Percentiles rank a stretch among this genome's conserved stretches.
These are phyloP conservation scores for Papiliotrema fonsecae DNA, from an alignment of 1,284 basidiomycete species.

Conservation along the genomic window DNA sequence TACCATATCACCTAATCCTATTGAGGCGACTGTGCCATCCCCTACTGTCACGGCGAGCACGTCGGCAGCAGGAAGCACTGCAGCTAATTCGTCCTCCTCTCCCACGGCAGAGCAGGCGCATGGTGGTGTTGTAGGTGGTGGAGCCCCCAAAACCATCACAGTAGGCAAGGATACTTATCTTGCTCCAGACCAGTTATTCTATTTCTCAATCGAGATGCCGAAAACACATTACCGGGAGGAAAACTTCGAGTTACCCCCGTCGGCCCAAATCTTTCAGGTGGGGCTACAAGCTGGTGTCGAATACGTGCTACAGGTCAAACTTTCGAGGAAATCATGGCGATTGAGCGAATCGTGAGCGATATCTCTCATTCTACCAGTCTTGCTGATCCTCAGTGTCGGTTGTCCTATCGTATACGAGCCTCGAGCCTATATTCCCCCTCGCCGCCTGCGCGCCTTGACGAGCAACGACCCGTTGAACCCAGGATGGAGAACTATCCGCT, in stretches of 20 bases:
- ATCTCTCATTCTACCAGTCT: not conserved
- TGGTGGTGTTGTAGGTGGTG: not conserved
- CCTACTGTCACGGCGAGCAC: not conserved
- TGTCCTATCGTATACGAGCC: constrained; percentile 34
- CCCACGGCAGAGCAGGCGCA: not conserved
- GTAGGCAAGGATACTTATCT: constrained; percentile 19
- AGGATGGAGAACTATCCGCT: constrained; percentile 30
- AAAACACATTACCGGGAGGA: constrained; percentile 18
- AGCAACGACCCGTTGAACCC: constrained; percentile 31
- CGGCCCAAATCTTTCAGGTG: constrained; percentile 25
- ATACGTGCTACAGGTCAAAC: constrained; percentile 29
- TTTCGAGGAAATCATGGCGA: constrained; percentile 29
- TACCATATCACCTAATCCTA: too few relatives aligned
- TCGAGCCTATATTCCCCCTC: constrained; percentile 25
- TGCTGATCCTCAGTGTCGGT: constrained; percentile 15
- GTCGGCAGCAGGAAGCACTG: not conserved
- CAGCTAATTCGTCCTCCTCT: not conserved
- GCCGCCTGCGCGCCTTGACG: constrained; percentile 24
- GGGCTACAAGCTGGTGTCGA: constrained; percentile 33
- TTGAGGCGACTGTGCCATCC: too few relatives aligned
- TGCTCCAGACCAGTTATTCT: constrained; percentile 16
- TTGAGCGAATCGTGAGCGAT: constrained; percentile 32
- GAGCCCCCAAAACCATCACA: not conserved
- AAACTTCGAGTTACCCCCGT: constrained; percentile 25
- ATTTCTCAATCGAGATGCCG: constrained; percentile 31